Base-by-base conservation (phyloP, 352 stramenopile genomes). In the Phytophthora agathidicida region DNA sequence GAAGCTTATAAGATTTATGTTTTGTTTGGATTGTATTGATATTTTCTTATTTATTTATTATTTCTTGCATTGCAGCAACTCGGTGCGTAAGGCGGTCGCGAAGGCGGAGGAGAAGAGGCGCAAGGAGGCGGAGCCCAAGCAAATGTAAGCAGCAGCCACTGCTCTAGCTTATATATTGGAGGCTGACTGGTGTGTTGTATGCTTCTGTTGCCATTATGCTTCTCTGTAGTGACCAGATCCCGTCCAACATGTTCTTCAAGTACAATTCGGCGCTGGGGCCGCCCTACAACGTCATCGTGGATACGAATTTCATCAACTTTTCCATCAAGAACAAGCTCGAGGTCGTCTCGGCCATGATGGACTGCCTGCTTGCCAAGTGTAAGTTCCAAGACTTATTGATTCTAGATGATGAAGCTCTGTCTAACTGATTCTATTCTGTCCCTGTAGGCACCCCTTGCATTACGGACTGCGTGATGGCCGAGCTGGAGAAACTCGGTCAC, bases 291-390 rank as follows among this genome's bases (percentile, higher is more conserved):
- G 88, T 99, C 35, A 77, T 99, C 11, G 86, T 99, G 39, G 98
- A 99, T 90, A 99, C 98, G 17, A 99, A 99, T 77, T 99, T 99
- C 86, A 99, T 99, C 76, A 99, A 99, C 74, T 99, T 99, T 62
- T 98, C 93, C 30, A 99, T 99, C 79, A 98, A 98, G 59, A 98
- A 99, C 86, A 98, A 98, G 68, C 89, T 99, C 52, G 98, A 99
- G 69, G 91, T 99, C 31, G 90, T 99, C 16, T 97, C 98, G 39
- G 89, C 93, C 36, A 99, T 99, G 97, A 99, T 99, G 97, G 98
- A 99, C 82, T 99, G 98, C 73, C 84, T 99, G 42, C 86, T 99
- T 19, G 98, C 98, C 55, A 99, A 99, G 77, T 98, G 96, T 86
- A 91, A 88, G 50, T 55, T 10, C 43, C 23, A 6, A 26, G 9